Evolutionary conservation across 495 filamentous ascomycete species (phyloP).

Genomic region (Penicillium ochrochloron): DNA sequence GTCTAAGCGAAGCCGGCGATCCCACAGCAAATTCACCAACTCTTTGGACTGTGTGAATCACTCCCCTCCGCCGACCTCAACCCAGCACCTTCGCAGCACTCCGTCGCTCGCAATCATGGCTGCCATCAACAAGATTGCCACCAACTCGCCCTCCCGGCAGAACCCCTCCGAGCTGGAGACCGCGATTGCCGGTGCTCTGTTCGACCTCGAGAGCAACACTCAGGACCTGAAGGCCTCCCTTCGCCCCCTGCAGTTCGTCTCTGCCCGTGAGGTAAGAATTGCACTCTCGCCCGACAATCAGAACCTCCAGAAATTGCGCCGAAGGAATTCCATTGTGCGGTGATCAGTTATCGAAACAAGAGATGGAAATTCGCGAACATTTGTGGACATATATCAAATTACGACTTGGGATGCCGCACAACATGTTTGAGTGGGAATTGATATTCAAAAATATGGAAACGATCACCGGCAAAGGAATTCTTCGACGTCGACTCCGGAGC

Average conservation of each 20-base stretch:
- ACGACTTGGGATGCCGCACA: slow-evolving; percentile 1
- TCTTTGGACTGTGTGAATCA: slow-evolving; percentile 40
- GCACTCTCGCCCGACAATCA: slow-evolving; percentile 19
- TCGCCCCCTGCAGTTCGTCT: slow-evolving; percentile 95
- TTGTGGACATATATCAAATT: slow-evolving; percentile 15
- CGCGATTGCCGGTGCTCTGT: slow-evolving; percentile 91
- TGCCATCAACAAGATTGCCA: slow-evolving; percentile 95
- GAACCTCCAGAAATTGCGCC: slow-evolving; percentile 21
- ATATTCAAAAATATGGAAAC: background rate
- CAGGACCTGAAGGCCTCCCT: slow-evolving; percentile 91
- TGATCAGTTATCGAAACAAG: slow-evolving; percentile 20
- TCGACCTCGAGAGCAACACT: slow-evolving; percentile 97
- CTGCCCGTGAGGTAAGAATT: slow-evolving; percentile 93
- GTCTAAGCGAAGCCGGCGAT: slow-evolving; percentile 50
- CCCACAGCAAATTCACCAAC: slow-evolving; percentile 48
- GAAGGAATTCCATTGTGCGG: slow-evolving; percentile 22
- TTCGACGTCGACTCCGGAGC: slow-evolving; percentile 22
- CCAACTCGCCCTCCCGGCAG: slow-evolving; percentile 90
- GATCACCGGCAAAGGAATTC: slow-evolving; percentile 20
- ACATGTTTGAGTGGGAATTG: background rate
- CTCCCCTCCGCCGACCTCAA: slow-evolving; percentile 42
- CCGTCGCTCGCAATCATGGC: slow-evolving; percentile 59
- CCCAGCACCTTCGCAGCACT: slow-evolving; percentile 48
- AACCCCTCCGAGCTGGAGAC: slow-evolving; percentile 95
- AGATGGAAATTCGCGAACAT: slow-evolving; percentile 22